Percentiles rank a stretch among this genome's conserved stretches.
Conservation (phyloP, 2,329 filamentous ascomycete genomes). For the Parasarocladium wereldwijsianum region DNA sequence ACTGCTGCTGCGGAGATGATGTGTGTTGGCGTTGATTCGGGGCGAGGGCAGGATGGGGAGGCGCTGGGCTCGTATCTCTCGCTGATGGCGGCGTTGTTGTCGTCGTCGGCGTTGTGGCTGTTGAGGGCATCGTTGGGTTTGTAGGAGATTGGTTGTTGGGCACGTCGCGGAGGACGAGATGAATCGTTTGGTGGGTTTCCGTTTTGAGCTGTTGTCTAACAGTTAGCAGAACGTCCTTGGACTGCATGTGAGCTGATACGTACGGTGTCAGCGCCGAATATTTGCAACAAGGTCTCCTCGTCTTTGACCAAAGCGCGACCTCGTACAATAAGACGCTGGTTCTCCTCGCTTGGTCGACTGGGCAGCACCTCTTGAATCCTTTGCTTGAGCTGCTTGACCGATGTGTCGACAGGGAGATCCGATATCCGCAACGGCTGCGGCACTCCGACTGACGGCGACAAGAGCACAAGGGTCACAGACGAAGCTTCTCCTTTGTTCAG, state of each 20-base stretch:
- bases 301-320: conserved; percentile 41
- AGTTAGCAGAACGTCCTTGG: conserved; percentile 9
- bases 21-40: conserved; percentile 10
- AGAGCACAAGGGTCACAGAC: conserved; percentile 40
- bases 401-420: conserved; percentile 32
- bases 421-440: conserved; percentile 34
- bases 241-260: conserved; percentile 11
- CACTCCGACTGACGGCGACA: conserved; percentile 43
- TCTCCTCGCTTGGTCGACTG: conserved; percentile 34
- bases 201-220: conserved; percentile 21
- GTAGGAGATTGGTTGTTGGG: conserved; percentile 15
- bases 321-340: conserved; percentile 45
- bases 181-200: conserved; percentile 34
- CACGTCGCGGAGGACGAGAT: conserved; percentile 33
- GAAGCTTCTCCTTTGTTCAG: no score
- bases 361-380: conserved; percentile 37
- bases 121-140: background rate
- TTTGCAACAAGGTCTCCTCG: conserved; percentile 36
- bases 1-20: conserved; percentile 15
- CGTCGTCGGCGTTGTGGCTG: conserved; percentile 10
- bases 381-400: conserved; percentile 41
- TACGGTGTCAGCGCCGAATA: conserved; percentile 42
- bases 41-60: conserved; percentile 10
- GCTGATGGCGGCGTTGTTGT: conserved; percentile 8
- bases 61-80: conserved; percentile 14